A percentile compares a stretch with the other conserved stretches of the same genome.
Evolutionary conservation across 371 early-diverging fungal genomes (phyloP).

Genomic region (Mortierella sp.): DNA sequence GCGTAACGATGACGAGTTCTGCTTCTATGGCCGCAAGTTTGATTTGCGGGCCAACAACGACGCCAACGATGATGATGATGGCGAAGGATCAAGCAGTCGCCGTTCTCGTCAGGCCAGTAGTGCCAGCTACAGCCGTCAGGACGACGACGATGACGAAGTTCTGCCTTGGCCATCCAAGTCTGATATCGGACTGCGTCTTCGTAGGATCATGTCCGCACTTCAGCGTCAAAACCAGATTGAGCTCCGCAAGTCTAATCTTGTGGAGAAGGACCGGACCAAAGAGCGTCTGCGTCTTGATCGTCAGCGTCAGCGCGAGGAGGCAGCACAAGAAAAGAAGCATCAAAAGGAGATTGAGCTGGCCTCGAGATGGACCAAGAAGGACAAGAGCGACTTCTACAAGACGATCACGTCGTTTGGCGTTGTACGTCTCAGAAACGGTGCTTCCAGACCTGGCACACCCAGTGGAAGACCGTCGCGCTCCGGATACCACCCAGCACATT

Average conservation of each 20-base stretch:
- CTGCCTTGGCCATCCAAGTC: slow-evolving; percentile 73
- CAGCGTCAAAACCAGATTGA: slow-evolving; percentile 67
- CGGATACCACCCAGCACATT: slow-evolving; percentile 20
- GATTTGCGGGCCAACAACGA: slow-evolving; percentile 55
- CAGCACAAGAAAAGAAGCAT: slow-evolving; percentile 58
- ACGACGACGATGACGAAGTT: slow-evolving; percentile 25
- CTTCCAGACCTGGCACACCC: slow-evolving; percentile 18
- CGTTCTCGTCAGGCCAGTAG: slow-evolving; percentile 1
- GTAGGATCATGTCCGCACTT: slow-evolving; percentile 78
- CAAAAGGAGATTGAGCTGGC: slow-evolving; percentile 60
- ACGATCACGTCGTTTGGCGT: slow-evolving; percentile 80
- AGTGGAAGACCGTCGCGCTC: slow-evolving; percentile 2
- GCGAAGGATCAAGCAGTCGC: slow-evolving; percentile 44
- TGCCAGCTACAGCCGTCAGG: slow-evolving; percentile 7
- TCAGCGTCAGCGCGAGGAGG: slow-evolving; percentile 61
- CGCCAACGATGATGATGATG: slow-evolving; percentile 50
- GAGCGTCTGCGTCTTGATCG: slow-evolving; percentile 56
- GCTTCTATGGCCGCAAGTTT: slow-evolving; percentile 70
- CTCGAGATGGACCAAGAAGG: slow-evolving; percentile 76
- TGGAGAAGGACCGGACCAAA: slow-evolving; percentile 58
- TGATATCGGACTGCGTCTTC: slow-evolving; percentile 77
- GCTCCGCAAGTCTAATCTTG: slow-evolving; percentile 37
- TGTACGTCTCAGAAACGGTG: slow-evolving; percentile 41
- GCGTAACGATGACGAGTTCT: slow-evolving; percentile 76
- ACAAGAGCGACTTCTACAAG: slow-evolving; percentile 76